Percentiles rank a stretch among this genome's conserved stretches.
phyloP scores from a whole-genome alignment of 306 rosid genomes.

The Bauhinia variegata region DNA sequence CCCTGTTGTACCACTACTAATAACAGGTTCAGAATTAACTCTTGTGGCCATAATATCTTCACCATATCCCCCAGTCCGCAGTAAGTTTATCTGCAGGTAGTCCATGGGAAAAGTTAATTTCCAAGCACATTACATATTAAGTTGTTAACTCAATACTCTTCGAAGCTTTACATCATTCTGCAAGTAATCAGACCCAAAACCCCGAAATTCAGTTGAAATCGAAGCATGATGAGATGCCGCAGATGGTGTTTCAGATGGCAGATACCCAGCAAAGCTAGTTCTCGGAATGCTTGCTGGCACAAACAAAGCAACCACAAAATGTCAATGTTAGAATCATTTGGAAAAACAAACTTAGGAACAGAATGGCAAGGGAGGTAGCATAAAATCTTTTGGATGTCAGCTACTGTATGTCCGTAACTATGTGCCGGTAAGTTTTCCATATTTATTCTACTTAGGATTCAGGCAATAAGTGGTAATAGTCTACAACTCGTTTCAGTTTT shows the following conservation, averaged over 20 bases:
- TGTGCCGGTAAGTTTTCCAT: not conserved
- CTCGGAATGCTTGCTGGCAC: slow-evolving; percentile 49
- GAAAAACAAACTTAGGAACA: not conserved
- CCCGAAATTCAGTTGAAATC: slow-evolving; percentile 40
- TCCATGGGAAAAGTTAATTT: slow-evolving; percentile 5
- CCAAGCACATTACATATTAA: slow-evolving; percentile 6
- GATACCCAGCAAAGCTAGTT: slow-evolving; percentile 50
- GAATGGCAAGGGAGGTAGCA: slow-evolving; percentile 4
- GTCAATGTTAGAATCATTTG: not conserved
- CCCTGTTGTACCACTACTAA: slow-evolving; percentile 34
- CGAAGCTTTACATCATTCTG: slow-evolving; percentile 49
- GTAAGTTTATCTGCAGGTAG: slow-evolving; percentile 48
- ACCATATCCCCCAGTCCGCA: slow-evolving; percentile 44
- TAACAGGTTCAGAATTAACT: slow-evolving; percentile 44
- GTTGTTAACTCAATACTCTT: not conserved
- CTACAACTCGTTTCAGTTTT: slow-evolving; percentile 7
- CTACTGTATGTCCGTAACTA: not conserved
- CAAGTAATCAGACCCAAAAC: slow-evolving; percentile 48
- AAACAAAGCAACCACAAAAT: slow-evolving; percentile 33
- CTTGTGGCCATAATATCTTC: slow-evolving; percentile 44
- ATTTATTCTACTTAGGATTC: not conserved
- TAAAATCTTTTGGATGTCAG: not conserved
- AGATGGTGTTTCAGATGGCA: slow-evolving; percentile 53
- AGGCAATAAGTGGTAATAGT: not conserved
- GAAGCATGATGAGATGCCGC: slow-evolving; percentile 41